Evolutionary conservation across 2,329 filamentous ascomycete genomes (phyloP).

Genomic region (Fusarium clavum): DNA sequence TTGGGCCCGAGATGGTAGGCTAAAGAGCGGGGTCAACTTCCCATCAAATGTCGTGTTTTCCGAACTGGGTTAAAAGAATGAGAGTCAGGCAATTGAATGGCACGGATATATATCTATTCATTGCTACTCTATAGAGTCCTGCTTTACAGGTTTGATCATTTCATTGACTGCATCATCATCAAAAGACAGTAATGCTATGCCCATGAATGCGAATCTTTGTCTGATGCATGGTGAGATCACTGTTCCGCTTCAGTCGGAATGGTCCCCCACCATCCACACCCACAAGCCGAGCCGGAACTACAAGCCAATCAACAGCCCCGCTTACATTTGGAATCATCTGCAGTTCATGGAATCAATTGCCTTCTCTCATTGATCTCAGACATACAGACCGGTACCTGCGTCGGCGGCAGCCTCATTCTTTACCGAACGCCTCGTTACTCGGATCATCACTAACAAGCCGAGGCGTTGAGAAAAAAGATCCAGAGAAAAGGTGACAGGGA

Average conservation of each 20-base stretch:
- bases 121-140: not conserved
- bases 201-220: not conserved
- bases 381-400: conserved; percentile 16
- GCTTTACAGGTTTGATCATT: not conserved
- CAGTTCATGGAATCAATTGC: conserved; percentile 22
- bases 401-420: not conserved
- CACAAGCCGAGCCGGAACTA: not conserved
- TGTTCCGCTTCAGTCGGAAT: conserved; percentile 1
- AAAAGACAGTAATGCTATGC: not conserved
- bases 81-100: not conserved
- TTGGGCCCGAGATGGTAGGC: conserved; percentile 17
- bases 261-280: conserved; percentile 2
- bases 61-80: conserved; percentile 5
- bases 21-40: conserved; percentile 34
- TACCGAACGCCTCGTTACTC: conserved; percentile 1
- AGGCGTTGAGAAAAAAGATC: not conserved
- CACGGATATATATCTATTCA: not conserved
- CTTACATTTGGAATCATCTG: conserved; percentile 35
- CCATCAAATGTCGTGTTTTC: conserved; percentile 3
- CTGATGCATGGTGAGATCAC: not conserved
- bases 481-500: not conserved
- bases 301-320: conserved; percentile 14
- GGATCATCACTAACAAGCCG: not conserved
- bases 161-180: not conserved
- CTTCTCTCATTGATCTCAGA: not conserved